Base-by-base conservation (phyloP, 2,329 filamentous ascomycete genomes). In the Kalaharituber pfeilii region DNA sequence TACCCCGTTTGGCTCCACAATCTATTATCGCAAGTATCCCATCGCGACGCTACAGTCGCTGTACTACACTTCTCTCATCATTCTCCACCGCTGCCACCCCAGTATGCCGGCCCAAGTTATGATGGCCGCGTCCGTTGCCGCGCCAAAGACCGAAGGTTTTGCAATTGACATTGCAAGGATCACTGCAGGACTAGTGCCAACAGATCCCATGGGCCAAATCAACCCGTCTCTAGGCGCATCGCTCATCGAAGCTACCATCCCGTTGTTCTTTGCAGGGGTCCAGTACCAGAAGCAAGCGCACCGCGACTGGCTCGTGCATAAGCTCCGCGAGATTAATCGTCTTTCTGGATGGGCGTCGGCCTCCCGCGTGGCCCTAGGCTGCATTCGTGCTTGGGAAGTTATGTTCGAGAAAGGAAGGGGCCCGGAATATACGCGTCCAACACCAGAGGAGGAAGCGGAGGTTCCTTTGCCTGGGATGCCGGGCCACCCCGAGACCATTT, bases 81-180 rank as follows among this genome's bases (percentile, higher is more conserved):
- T 88, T 53, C 75, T 91, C n/a, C 73, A 89, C 56, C 77, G 91
- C 29, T 75, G 81, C 1, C 88, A 95, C 62, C 91, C 91, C 0
- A 78, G 77, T 24, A 95, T 95, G 87, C 89, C 88, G 0, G 86
- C 89, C 0, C 81, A 88, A 7, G 84, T 87, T 30, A 87, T 94
- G 78, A 78, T 87, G 63, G 87, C 91, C 2, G 86, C 86, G 0
- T 83, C 82, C 6, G 75, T 93, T 59, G 80, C 84, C 8, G 86
- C 86, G 0, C 71, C 72, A 13, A 77, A 83, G 50, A 95, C 89
- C 0, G 77, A 75, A 2, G 70, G 70, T 0, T 84, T 79, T 67
- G 84, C 87, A 1, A 80, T 80, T 57, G 75, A 81, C 59, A 79
- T 95, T 56, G 88, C 86, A 6, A 79, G 82, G 22, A 89, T 96